A percentile compares a stretch with the other conserved stretches of the same genome.
Evolutionary conservation across 2,329 filamentous ascomycete species (phyloP).

Genomic region (Pseudohalonectria lignicola): DNA sequence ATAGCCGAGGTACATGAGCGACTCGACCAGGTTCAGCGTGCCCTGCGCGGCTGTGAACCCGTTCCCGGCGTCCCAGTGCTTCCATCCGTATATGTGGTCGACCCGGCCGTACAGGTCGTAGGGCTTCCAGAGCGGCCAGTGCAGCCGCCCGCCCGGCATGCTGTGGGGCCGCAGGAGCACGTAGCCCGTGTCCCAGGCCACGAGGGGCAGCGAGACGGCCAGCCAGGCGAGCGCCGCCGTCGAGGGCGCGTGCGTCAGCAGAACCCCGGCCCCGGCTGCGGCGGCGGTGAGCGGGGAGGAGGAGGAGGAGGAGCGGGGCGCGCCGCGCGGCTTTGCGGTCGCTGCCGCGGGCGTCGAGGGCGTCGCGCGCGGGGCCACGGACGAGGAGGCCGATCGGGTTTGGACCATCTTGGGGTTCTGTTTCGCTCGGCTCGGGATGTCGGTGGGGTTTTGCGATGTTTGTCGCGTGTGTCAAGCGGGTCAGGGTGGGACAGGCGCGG

Average conservation of each 20-base stretch:
- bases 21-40: slow-evolving; percentile 23
- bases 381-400: slow-evolving; percentile 11
- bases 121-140: slow-evolving; percentile 62
- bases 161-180: slow-evolving; percentile 69
- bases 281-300: background rate
- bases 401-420: slow-evolving; percentile 9
- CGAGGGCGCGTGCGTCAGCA: slow-evolving; percentile 29
- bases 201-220: slow-evolving; percentile 61
- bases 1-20: slow-evolving; percentile 22
- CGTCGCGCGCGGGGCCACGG: slow-evolving; percentile 7
- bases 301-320: background rate
- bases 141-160: slow-evolving; percentile 66
- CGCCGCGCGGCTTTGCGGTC: background rate
- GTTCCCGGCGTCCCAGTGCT: slow-evolving; percentile 53
- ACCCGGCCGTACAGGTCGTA: slow-evolving; percentile 73
- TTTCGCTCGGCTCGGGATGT: too few relatives aligned
- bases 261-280: slow-evolving; percentile 1
- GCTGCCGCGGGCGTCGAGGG: slow-evolving; percentile 6
- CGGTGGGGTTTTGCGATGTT: too few relatives aligned
- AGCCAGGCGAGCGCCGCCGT: slow-evolving; percentile 55
- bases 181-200: slow-evolving; percentile 73
- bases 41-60: slow-evolving; percentile 74
- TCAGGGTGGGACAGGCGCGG: too few relatives aligned
- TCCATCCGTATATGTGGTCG: slow-evolving; percentile 74
- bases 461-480: too few relatives aligned